Conservation (phyloP, 2,329 filamentous ascomycete species). For the Fusarium liriodendri region DNA sequence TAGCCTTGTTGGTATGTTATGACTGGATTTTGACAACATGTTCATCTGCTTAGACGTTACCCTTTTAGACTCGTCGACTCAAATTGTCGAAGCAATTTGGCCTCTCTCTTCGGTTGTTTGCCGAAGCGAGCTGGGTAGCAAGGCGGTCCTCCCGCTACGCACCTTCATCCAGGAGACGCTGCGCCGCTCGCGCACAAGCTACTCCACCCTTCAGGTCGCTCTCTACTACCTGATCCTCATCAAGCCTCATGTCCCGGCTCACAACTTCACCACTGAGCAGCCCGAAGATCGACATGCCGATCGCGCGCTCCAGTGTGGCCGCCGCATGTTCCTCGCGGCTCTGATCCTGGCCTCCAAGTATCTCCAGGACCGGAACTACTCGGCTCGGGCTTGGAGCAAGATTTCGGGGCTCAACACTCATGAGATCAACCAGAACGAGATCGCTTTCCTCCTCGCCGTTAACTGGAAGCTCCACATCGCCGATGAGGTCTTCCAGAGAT, state of each 20-base stretch:
- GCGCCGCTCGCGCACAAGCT: slow-evolving; percentile 93
- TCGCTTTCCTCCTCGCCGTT: slow-evolving; percentile 88
- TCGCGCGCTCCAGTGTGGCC: slow-evolving; percentile 91
- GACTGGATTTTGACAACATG: slow-evolving; percentile 32
- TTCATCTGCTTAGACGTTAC: slow-evolving; percentile 49
- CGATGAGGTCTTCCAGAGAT: slow-evolving; percentile 87
- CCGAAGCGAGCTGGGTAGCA: slow-evolving; percentile 77
- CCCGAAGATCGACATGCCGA: slow-evolving; percentile 76
- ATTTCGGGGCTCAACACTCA: slow-evolving; percentile 94
- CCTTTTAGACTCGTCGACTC: slow-evolving; percentile 87
- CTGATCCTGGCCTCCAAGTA: slow-evolving; percentile 98
- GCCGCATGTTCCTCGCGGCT: slow-evolving; percentile 96
- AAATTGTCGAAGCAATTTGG: slow-evolving; percentile 98
- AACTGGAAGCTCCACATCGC: slow-evolving; percentile 96
- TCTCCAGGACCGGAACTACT: slow-evolving; percentile 97
- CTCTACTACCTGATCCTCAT: slow-evolving; percentile 96
- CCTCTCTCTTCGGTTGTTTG: slow-evolving; percentile 86
- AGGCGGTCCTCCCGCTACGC: slow-evolving; percentile 86
- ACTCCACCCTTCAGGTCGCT: slow-evolving; percentile 96
- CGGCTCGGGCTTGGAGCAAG: slow-evolving; percentile 97
- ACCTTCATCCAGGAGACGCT: slow-evolving; percentile 98
- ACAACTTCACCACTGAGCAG: slow-evolving; percentile 90
- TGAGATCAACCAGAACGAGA: slow-evolving; percentile 98
- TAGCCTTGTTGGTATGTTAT: slow-evolving; percentile 92
- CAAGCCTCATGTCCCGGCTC: slow-evolving; percentile 85